A percentile compares a stretch with the other conserved stretches of the same genome.
Conservation (phyloP, 805 yeast genomes). For the Myxozyma melibiosi region DNA sequence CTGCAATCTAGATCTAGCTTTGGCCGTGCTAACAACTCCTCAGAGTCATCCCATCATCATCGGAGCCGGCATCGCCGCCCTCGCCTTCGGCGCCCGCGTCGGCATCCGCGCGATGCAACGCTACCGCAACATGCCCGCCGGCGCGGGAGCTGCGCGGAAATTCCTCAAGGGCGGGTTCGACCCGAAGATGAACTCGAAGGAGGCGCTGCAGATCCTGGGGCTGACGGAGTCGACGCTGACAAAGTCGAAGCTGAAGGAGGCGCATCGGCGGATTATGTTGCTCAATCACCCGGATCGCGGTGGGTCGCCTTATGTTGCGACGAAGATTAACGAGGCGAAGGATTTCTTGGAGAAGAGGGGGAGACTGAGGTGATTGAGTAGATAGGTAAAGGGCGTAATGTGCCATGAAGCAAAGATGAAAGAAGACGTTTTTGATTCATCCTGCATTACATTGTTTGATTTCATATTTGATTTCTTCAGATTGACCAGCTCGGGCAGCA, state of each 20-base stretch:
- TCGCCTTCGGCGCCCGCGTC: constrained; percentile 33
- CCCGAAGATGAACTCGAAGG: constrained; percentile 50
- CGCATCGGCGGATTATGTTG: constrained; percentile 77
- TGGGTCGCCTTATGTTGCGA: constrained; percentile 78
- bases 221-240: constrained; percentile 43
- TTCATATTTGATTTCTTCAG: no score
- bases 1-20: neutral
- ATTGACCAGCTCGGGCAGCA: no score
- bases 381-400: neutral
- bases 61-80: constrained; percentile 36
- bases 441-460: no score
- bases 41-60: constrained; percentile 35
- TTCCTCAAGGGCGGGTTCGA: constrained; percentile 90
- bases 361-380: constrained; percentile 8
- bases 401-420: neutral
- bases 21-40: neutral
- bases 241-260: constrained; percentile 55
- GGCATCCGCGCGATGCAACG: constrained; percentile 34
- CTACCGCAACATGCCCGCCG: constrained; percentile 21
- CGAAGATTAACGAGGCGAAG: constrained; percentile 85
- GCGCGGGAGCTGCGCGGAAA: constrained; percentile 44
- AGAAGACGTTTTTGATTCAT: no score
- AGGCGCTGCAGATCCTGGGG: constrained; percentile 37
- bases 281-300: constrained; percentile 88
- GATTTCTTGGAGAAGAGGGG: constrained; percentile 64